Base-by-base conservation (phyloP, 768 basidiomycete species). In the Suillus spraguei region DNA sequence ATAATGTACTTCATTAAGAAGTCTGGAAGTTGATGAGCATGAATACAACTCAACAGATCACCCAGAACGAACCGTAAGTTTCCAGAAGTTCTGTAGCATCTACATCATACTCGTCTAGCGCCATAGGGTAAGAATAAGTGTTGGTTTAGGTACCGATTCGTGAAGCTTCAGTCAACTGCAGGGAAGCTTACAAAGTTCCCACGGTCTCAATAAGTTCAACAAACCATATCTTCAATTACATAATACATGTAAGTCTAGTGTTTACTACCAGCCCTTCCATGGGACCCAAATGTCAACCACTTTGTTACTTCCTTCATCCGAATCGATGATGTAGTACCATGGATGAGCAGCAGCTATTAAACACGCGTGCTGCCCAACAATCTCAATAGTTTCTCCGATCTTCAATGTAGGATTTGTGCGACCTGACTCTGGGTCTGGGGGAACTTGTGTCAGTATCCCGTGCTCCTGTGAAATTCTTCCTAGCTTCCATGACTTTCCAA, bases 1-100 rank as follows among this genome's bases (percentile, higher is more conserved):
- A 99, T 87, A 73, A 98, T 97, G 78, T 95, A 95, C 81, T 99
- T 99, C 89, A 98, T 94, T 68, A 99, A 86, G 77, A 97, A 99
- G 79, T 99, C 97, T 97, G 76, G 52, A 63, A 52, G 17, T 9
- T n/a, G 47, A 50, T 67, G 66, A 71, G 68, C 68, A 60, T 64
- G 64, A 59, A 62, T 58, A 63, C 39, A 32, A 39, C 24, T 44
- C 39, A 17, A 52, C 13, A 36, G 22, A 36, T 28, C 52, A 6
- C 20, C 20, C 20, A 55, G 55, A 44, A 64, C 83, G 61, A 41
- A 95, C 95, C 95, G 76, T 98, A 98, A 65, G 95, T 94, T 78
- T 97, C 95, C 68, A 96, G 76, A 56, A 98, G 86, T 76, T 98
- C 95, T 60, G 95, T 97, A 14, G 91, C 94, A 69, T 94, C 94